phyloP scores from a whole-genome alignment of 352 stramenopile species.

The Pythium scleroteichum region DNA sequence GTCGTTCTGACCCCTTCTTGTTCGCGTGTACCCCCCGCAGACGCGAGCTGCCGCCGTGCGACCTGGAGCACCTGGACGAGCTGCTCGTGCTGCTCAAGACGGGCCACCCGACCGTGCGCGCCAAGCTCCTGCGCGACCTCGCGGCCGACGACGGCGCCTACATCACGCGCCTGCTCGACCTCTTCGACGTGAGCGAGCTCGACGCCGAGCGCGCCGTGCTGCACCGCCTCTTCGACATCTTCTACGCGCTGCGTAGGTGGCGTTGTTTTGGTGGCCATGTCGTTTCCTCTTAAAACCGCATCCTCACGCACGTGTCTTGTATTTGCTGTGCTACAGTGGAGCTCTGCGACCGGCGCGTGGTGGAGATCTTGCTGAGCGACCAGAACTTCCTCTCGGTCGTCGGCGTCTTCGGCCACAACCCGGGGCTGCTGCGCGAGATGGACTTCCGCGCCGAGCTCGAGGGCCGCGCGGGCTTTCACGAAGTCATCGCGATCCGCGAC shows the following conservation, averaged over 20 bases:
- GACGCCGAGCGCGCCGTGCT: conserved; percentile 59
- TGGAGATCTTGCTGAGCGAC: conserved; percentile 74
- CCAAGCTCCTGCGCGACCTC: conserved; percentile 51
- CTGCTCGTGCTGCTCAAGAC: conserved; percentile 65
- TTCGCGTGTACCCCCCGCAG: conserved; percentile 29
- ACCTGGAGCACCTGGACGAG: conserved; percentile 66
- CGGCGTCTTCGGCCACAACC: conserved; percentile 81
- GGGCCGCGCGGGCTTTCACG: conserved; percentile 58
- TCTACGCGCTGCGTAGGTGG: conserved; percentile 61
- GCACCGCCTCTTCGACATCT: conserved; percentile 75
- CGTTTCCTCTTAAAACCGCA: not conserved
- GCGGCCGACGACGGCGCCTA: conserved; percentile 59
- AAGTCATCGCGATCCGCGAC: conserved; percentile 78
- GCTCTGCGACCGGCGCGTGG: conserved; percentile 63
- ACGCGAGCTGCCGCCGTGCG: conserved; percentile 60
- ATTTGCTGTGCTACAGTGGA: too few species aligned
- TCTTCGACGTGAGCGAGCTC: conserved; percentile 74
- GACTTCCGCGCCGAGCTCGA: conserved; percentile 73
- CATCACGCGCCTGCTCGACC: conserved; percentile 68
- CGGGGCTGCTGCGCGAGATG: conserved; percentile 68
- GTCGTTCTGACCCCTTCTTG: too few species aligned
- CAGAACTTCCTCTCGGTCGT: conserved; percentile 82
- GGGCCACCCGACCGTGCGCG: conserved; percentile 52
- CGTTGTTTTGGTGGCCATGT: not conserved
- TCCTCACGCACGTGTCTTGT: too few species aligned